Base-by-base conservation (phyloP, 2,329 filamentous ascomycete genomes). In the Sporothrix pseudoabietina region DNA sequence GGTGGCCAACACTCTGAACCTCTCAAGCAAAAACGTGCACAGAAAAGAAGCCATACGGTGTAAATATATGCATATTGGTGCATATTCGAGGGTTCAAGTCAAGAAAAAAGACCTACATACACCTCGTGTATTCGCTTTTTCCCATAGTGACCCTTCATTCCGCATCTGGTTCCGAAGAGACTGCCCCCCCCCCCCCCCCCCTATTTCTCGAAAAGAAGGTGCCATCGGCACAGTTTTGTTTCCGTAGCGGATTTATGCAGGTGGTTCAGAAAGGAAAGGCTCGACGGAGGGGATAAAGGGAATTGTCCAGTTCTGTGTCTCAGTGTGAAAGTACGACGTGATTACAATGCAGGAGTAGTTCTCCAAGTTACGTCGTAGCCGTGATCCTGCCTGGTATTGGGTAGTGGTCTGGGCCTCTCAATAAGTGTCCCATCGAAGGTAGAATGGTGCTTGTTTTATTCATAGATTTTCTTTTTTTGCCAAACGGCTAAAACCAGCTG, bases 251-350 rank as follows among this genome's bases (percentile, higher is more conserved):
- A 47, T 32, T 32, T 49, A 66, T 69, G 65, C 65, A 52, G 14
- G 44, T n/a, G 65, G 30, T 35, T 69, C 14, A 69, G 22, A 69
- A 69, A 52, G 65, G 65, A 69, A 69, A 69, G 65, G 65, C 65
- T 52, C 26, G 65, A 49, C 44, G 7, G 12, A 16, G 9, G 57
- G 30, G n/a, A 30, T 9, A 32, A 10, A 9, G 16, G 41, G 52
- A 22, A 57, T 54, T 57, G 26, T 41, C 32, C 10, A 63, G 59
- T 63, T 44, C 59, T 6, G 3, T 63, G 59, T 63, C 35, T 63
- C 61, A 66, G n/a, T 5, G 9, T 6, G 14, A 44, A 65, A 32
- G 39, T 66, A 63, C 41, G 32, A 57, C 22, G 19, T 7, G 7
- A 10, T 19, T 63, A 41, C 54, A 57, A 32, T 39, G 10, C 30